Evolutionary conservation across 805 yeast genomes (phyloP), one percentile per base, ranked within the genome.

Genomic region (Metschnikowia chrysomelidarum): DNA sequence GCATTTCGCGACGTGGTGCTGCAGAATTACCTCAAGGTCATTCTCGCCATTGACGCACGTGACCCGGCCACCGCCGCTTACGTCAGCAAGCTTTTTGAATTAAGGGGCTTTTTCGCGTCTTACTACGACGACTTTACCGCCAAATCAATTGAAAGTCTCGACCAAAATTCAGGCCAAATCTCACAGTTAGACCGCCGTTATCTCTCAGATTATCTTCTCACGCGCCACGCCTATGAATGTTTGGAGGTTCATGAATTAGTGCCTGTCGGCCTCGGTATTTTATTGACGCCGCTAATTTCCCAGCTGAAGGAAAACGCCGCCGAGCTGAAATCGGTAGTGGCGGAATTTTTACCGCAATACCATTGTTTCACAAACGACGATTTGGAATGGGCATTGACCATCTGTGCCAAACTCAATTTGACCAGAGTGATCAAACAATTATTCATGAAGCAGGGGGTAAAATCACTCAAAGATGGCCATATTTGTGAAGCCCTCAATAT

Each of bases 331-430:
- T 41, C 48, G 11, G 69, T 75, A 1, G 67, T 84, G 22, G 69
- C 76, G 4, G 79, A 76, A 40, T 68, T 75, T 30, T 59, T 84
- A 22, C 86, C 87, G 4, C 70, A 69, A 15, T 83, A 67, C 51
- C 67, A 78, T 27, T 79, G 78, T 50, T 61, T 71, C 35, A 79
- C 80, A 7, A 82, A 80, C 51, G 89, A 83, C 53, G 94, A 84
- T 53, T 68, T 82, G 42, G 93, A 84, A 56, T 84, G 91, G 91
- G 74, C 81, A 28, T 61, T 84, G 33, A 75, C 86, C 2, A 65
- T 84, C 4, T 82, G 91, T 61, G 84, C 88, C 9, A 72, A 80
- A 47, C 65, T 83, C 54, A 75, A 73, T 47, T 55, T 83, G 26
- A 67, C 77, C n/a, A 60, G 69, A 6, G 78, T 84, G 9, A 77